Evolutionary conservation across 1,284 basidiomycete genomes (phyloP), one percentile per base, ranked within the genome.

Genomic region (Xanthoconium separans): DNA sequence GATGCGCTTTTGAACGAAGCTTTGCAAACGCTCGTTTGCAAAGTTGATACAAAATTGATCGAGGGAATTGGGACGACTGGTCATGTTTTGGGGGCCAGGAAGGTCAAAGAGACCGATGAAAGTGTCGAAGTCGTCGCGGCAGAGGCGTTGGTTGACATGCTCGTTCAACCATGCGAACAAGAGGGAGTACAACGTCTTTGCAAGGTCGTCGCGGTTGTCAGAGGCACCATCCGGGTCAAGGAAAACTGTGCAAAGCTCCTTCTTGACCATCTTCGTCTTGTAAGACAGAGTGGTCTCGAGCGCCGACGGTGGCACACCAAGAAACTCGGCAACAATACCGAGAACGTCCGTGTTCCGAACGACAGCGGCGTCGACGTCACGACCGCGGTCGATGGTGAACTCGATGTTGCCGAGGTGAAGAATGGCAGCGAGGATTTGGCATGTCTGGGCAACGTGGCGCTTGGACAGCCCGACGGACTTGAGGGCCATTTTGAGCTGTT

Each of bases 161-260:
- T 99, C 96, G 68, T 95, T 97, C 61, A 98, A 75, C 97, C 95
- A 99, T 1, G 93, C 87, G 68, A 99, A 98, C 16, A 99, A 82
- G 3, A 99, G 83, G 11, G 93, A 93, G 70, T 99, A 98, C 0
- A 98, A 82, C 0, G 91, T 90, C 68, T 94, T 91, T 16, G 95
- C 93, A 37, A 98, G 86, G 67, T 96, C 93, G 67, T 98, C 96
- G 51, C 95, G 81, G 65, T 98, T 96, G 64, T 89, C 85, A 0
- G 92, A 89, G 2, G 96, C 94, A 47, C 90, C 92, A 65, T 98
- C 95, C 0, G 92, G 86, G 67, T 98, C 94, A 48, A 99, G 84
- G 73, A 99, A 96, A 29, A 98, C 88, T 0, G 95, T 98, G 73
- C 94, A 98, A 16, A 97, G 79, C 73, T 98, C 95, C 74, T 91